Evolutionary conservation across 345 rosid species (phyloP), one percentile per base, ranked within the genome.

Genomic region (Lepidium africanum): DNA sequence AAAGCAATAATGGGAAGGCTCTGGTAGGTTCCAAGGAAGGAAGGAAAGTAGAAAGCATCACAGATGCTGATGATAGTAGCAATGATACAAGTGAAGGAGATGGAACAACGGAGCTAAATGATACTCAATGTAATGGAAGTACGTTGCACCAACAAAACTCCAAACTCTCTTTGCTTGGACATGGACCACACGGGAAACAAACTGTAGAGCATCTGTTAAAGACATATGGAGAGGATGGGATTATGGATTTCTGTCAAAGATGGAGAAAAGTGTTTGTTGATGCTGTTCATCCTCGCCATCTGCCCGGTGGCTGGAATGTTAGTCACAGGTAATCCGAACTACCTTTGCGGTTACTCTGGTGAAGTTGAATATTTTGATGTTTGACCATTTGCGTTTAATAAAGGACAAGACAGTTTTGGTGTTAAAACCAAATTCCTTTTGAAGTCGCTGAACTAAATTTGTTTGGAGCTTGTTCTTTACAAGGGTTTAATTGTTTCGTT

Each of bases 241-340:
- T 91, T 64, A 43, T 71, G 3, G 76, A 87, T 39, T 91, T 94
- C 76, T 91, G 99, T 80, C 96, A 85, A 71, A 84, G 87, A 56
- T 91, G 99, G 99, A 86, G 99, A 80, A 86, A 87, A 74, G 96
- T 83, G 43, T 94, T 94, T 67, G 95, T 94, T 13, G 89, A 88
- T 76, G 80, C 96, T 71, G 59, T 79, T 61, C 78, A 80, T 62
- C 99, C 99, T 75, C 87, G 82, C 2, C 90, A 87, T 81, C 78
- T 91, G 56, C 97, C 99, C 21, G 82, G 78, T 75, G 96, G 99
- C 43, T 91, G 99, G 99, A 85, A 87, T 75, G 78, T 94, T 73
- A 76, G 72, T 83, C 99, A 91, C 76, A 76, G 79, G 79, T 76
- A 70, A 42, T 33, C 49, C 2, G 17, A 17, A 64, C 51, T 30